Conservation (phyloP, 1,284 basidiomycete species). For the Butyriboletus pseudospeciosus region DNA sequence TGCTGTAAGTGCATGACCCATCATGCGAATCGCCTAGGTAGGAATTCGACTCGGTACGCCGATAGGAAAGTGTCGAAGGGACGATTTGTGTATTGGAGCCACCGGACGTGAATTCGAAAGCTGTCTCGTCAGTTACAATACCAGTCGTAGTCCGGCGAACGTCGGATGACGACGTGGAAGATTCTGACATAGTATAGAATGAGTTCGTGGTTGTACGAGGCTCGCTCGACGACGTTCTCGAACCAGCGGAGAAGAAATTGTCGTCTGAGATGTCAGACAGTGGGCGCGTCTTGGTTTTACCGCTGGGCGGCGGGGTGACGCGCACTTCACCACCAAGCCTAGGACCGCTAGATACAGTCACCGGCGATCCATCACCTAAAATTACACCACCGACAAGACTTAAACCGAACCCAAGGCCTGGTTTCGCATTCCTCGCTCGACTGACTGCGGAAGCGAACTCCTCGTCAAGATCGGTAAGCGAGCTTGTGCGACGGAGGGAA, state of each 20-base stretch:
- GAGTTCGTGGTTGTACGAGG: slow-evolving; percentile 35
- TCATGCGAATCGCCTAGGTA: slow-evolving; percentile 57
- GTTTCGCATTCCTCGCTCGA: slow-evolving; percentile 41
- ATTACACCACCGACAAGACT: slow-evolving; percentile 37
- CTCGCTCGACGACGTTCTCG: slow-evolving; percentile 33
- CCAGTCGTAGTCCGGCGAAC: slow-evolving; percentile 32
- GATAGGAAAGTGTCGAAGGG: slow-evolving; percentile 52
- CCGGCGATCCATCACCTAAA: slow-evolving; percentile 44
- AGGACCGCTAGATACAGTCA: slow-evolving; percentile 50
- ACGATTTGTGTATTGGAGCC: slow-evolving; percentile 43
- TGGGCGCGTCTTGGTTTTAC: slow-evolving; percentile 38
- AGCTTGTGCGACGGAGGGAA: slow-evolving; percentile 63
- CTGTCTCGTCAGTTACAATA: slow-evolving; percentile 36
- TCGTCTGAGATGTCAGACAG: slow-evolving; percentile 52
- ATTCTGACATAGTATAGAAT: slow-evolving; percentile 29
- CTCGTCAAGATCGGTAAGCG: slow-evolving; percentile 69
- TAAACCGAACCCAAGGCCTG: slow-evolving; percentile 45
- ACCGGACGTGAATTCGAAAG: slow-evolving; percentile 38
- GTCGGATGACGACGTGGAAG: slow-evolving; percentile 28
- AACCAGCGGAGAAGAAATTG: slow-evolving; percentile 52
- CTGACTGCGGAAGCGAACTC: slow-evolving; percentile 55
- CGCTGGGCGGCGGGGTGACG: slow-evolving; percentile 59
- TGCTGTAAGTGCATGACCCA: slow-evolving; percentile 32
- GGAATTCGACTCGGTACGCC: slow-evolving; percentile 53
- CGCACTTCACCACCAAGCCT: slow-evolving; percentile 48